phyloP scores from a whole-genome alignment of 2,329 filamentous ascomycete genomes.

The Lachnellula occidentalis region DNA sequence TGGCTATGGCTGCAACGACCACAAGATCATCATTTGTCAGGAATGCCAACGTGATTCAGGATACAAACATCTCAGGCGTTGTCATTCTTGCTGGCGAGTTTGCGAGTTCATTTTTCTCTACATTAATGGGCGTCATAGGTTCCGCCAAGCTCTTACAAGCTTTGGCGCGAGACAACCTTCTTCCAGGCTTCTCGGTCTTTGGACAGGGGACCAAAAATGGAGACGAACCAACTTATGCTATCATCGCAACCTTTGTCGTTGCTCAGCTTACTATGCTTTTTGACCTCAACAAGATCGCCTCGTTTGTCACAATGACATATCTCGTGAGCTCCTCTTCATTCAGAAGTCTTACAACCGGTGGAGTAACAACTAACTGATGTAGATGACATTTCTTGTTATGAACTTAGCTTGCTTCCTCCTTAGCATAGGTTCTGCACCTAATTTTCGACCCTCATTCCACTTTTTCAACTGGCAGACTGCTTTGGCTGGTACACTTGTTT shows the following conservation, averaged over 20 bases:
- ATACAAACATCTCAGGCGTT: conserved; percentile 69
- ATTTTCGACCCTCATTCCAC: conserved; percentile 82
- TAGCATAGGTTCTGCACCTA: conserved; percentile 81
- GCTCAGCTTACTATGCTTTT: conserved; percentile 77
- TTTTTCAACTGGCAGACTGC: conserved; percentile 88
- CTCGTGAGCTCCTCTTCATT: conserved; percentile 44
- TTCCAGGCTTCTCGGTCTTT: conserved; percentile 71
- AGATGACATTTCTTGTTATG: conserved; percentile 86
- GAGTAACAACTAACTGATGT: conserved; percentile 8
- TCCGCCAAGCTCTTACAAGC: conserved; percentile 82
- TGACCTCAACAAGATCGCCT: conserved; percentile 83
- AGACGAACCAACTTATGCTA: conserved; percentile 73
- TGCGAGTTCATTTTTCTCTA: conserved; percentile 77
- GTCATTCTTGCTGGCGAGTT: conserved; percentile 77
- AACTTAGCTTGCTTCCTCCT: conserved; percentile 83
- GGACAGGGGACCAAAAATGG: conserved; percentile 64
- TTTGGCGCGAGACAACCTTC: conserved; percentile 69
- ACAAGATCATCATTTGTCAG: conserved; percentile 65
- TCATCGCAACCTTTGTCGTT: conserved; percentile 68
- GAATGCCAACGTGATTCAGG: conserved; percentile 69
- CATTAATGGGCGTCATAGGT: conserved; percentile 81
- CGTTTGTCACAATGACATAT: conserved; percentile 86
- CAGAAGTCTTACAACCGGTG: not conserved
- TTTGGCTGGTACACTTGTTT: conserved; percentile 66
- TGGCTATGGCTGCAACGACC: conserved; percentile 72